Conservation (phyloP, 1,139 yeast genomes). For the Pichia sp. region DNA sequence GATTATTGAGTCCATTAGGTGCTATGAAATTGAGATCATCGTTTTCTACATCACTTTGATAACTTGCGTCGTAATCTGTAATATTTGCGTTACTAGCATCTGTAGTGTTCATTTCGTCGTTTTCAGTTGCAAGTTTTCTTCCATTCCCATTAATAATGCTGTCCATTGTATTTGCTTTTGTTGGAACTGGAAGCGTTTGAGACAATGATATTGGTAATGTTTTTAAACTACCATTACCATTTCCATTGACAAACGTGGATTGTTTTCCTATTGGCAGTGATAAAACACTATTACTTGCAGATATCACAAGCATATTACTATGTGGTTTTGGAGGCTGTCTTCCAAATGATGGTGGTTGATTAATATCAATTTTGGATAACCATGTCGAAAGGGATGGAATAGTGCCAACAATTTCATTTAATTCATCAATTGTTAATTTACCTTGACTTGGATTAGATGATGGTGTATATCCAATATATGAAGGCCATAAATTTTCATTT, state of each 20-base stretch:
- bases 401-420: background rate
- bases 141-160: background rate
- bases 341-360: slow-evolving; percentile 12
- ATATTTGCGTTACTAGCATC: background rate
- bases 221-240: background rate
- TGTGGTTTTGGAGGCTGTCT: slow-evolving; percentile 18
- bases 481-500: slow-evolving; percentile 11
- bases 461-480: slow-evolving; percentile 12
- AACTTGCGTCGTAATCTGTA: background rate
- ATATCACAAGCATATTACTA: slow-evolving; percentile 7
- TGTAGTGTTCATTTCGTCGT: too few species aligned
- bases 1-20: background rate
- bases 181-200: background rate
- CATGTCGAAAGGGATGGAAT: slow-evolving; percentile 12
- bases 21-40: background rate
- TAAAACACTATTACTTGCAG: slow-evolving; percentile 12
- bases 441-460: slow-evolving; percentile 3
- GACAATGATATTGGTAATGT: background rate
- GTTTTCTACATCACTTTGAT: slow-evolving; percentile 2
- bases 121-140: too few species aligned
- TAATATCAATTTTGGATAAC: slow-evolving; percentile 8
- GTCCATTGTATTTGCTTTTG: background rate
- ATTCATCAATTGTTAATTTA: slow-evolving; percentile 7
- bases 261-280: slow-evolving; percentile 7
- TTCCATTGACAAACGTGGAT: background rate